A percentile compares a stretch with the other conserved stretches of the same genome.
Evolutionary conservation across 2,329 filamentous ascomycete genomes (phyloP).

Genomic region (Verticillium tricorpus): DNA sequence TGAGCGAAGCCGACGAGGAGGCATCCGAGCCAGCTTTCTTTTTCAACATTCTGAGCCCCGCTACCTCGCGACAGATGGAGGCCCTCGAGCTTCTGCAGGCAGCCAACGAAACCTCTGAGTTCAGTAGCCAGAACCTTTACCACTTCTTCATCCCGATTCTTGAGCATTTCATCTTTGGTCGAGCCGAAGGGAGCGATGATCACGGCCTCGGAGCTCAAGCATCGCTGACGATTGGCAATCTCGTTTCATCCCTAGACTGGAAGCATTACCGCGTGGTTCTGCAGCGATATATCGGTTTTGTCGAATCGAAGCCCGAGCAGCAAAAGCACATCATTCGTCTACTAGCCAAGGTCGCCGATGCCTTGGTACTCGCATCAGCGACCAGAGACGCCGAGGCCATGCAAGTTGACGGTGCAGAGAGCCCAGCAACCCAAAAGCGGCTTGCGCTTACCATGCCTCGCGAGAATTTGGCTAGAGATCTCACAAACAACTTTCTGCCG

Average conservation of each 20-base stretch:
- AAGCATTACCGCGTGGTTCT: constrained; percentile 83
- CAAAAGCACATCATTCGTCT: constrained; percentile 84
- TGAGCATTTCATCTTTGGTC: constrained; percentile 90
- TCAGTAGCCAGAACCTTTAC: constrained; percentile 74
- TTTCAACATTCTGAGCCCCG: constrained; percentile 85
- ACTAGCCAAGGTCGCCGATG: constrained; percentile 75
- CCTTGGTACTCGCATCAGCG: constrained; percentile 54
- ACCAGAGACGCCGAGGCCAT: constrained; percentile 31
- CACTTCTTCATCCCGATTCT: constrained; percentile 87
- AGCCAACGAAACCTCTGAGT: constrained; percentile 57
- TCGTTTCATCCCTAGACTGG: constrained; percentile 81
- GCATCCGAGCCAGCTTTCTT: constrained; percentile 70
- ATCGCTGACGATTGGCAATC: constrained; percentile 69
- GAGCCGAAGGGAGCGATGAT: constrained; percentile 67
- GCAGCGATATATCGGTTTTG: constrained; percentile 76
- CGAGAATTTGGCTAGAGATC: constrained; percentile 65
- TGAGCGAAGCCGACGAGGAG: constrained; percentile 61
- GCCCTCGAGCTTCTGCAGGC: constrained; percentile 73
- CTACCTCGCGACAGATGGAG: constrained; percentile 78
- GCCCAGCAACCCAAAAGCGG: constrained; percentile 34
- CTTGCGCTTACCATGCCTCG: constrained; percentile 61
- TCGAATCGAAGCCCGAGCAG: constrained; percentile 73
- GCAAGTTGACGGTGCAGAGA: constrained; percentile 30
- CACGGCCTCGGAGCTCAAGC: constrained; percentile 85
- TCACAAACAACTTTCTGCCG: constrained; percentile 72